These are phyloP conservation scores for Candida gorgasii DNA, from an alignment of 805 yeast genomes.

Conservation along the genomic window DNA sequence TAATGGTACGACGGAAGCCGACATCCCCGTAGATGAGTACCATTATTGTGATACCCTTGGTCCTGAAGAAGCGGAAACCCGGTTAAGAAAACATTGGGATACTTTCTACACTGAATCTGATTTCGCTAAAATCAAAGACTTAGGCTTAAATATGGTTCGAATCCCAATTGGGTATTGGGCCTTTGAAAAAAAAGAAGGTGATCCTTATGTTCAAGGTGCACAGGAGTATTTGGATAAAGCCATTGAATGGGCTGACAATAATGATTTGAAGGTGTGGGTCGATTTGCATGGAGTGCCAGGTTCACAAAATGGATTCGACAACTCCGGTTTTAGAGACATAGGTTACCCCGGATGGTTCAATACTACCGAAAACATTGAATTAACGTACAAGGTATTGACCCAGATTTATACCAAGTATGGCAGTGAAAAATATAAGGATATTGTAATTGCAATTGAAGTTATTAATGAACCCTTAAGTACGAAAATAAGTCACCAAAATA, in stretches of 20 bases:
- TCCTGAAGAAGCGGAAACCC: conserved; percentile 36
- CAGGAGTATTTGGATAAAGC: conserved; percentile 65
- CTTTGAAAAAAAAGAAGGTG: conserved; percentile 47
- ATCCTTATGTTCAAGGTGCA: conserved; percentile 72
- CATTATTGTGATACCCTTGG: conserved; percentile 53
- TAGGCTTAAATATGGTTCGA: conserved; percentile 67
- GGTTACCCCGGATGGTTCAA: conserved; percentile 40
- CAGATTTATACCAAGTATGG: conserved; percentile 38
- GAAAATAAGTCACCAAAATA: conserved; percentile 19
- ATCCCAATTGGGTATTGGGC: conserved; percentile 88
- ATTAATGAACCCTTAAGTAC: conserved; percentile 44
- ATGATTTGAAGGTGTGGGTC: conserved; percentile 67
- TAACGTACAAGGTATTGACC: conserved; percentile 34
- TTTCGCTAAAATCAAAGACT: conserved; percentile 48
- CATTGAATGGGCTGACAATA: conserved; percentile 63
- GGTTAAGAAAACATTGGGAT: conserved; percentile 56
- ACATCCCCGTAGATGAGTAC: conserved; percentile 62
- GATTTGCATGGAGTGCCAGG: conserved; percentile 86
- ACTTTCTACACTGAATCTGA: conserved; percentile 62
- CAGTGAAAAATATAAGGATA: conserved; percentile 23
- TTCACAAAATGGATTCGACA: conserved; percentile 86
- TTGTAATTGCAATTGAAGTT: conserved; percentile 40
- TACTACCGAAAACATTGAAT: conserved; percentile 24
- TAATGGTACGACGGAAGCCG: conserved; percentile 20
- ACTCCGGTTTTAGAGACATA: conserved; percentile 63